Conservation (phyloP, 495 filamentous ascomycete genomes). For the Penicillium tannophilum region DNA sequence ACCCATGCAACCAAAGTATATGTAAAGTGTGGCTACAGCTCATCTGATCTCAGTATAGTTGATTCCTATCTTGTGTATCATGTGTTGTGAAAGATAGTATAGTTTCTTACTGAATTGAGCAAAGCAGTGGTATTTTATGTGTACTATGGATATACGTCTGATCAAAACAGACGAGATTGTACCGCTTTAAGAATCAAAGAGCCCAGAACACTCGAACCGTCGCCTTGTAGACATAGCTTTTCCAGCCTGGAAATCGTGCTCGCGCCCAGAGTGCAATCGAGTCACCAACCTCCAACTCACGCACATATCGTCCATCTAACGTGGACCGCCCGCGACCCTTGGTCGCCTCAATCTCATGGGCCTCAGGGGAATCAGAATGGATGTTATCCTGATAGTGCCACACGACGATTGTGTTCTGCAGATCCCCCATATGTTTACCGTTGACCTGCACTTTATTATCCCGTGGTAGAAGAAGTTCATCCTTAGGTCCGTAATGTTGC, state of each 20-base stretch:
- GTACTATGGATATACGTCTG: too few relatives aligned
- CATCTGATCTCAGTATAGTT: not conserved
- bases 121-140: too few relatives aligned
- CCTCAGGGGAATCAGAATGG: conserved; percentile 47
- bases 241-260: conserved; percentile 64
- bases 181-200: not conserved
- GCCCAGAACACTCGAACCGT: conserved; percentile 66
- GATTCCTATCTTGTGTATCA: too few relatives aligned
- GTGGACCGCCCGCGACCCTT: conserved; percentile 57
- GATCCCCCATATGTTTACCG: conserved; percentile 30
- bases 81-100: too few relatives aligned
- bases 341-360: conserved; percentile 33
- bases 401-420: conserved; percentile 49
- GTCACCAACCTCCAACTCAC: conserved; percentile 62
- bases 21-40: not conserved
- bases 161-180: not conserved
- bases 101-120: too few relatives aligned
- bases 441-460: conserved; percentile 58
- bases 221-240: conserved; percentile 57
- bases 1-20: not conserved
- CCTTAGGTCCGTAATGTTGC: conserved; percentile 25
- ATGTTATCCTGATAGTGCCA: conserved; percentile 59
- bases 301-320: conserved; percentile 57
- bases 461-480: conserved; percentile 44
- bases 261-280: conserved; percentile 66